Evolutionary conservation across 169 alveolate genomes (phyloP).

Genomic region (Cryptosporidium felis): DNA sequence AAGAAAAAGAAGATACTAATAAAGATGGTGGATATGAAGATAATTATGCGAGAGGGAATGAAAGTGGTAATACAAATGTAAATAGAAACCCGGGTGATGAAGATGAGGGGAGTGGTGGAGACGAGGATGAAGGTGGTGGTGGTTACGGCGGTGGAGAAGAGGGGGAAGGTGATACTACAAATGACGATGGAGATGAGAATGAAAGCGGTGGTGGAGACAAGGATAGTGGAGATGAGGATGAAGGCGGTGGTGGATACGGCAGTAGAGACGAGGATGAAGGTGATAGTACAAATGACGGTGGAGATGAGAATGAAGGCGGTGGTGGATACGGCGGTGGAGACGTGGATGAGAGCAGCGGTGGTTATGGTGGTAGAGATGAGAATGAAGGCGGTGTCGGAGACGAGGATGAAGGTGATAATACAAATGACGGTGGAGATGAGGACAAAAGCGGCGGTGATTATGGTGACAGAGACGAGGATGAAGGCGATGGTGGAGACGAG

Average conservation of each 20-base stretch:
- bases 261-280: background rate
- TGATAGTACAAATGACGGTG: background rate
- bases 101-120: background rate
- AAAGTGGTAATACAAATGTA: background rate
- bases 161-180: background rate
- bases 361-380: background rate
- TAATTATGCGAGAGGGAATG: background rate
- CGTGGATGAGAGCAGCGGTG: background rate
- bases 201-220: background rate
- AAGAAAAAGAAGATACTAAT: background rate
- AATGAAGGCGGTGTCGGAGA: background rate
- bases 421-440: background rate
- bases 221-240: background rate
- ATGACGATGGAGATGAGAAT: background rate
- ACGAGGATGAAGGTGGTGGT: background rate
- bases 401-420: constrained; percentile 9
- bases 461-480: background rate
- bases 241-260: background rate
- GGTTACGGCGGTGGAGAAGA: background rate
- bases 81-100: background rate
- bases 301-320: constrained; percentile 1
- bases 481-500: constrained; percentile 2
- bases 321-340: background rate
- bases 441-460: background rate
- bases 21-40: background rate